Evolutionary conservation across 306 rosid species (phyloP), one percentile per base, ranked within the genome.

Genomic region (Crotalaria pallida): DNA sequence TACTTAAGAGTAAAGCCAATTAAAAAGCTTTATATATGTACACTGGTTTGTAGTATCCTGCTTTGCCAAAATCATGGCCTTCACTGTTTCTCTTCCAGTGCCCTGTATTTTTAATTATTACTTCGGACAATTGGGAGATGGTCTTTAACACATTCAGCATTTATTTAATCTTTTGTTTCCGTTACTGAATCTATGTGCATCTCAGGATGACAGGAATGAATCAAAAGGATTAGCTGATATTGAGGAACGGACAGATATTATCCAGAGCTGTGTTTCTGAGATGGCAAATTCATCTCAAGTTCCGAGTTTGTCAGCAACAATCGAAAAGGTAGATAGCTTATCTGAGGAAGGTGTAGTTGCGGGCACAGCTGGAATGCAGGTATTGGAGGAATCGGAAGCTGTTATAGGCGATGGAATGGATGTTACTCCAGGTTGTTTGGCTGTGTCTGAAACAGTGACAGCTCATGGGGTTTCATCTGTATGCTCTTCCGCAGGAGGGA

Each of bases 401-500:
- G 70, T 51, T 47, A 51, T 11, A 16, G 65, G 29, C 5, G 75
- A 80, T 63, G 73, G 48, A 34, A 44, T 59, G 48, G 73, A 43
- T 52, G 73, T 24, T 66, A 24, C 70, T 29, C 29, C 51, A 3
- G 24, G 49, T 49, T 49, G 65, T 58, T 56, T 47, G 18, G 57
- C 53, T 57, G 78, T 58, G 78, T 64, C 24, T 15, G 79, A 63
- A 51, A 17, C 67, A 31, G 61, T 6, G 47, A 11, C 72, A 15
- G 21, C 31, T 34, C 62, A 3, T 43, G 43, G 45, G 10, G 53
- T 19, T 79, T 44, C 45, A 12, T 48, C 58, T 58, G 23, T 43
- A n/a, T 34, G 71, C 52, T 34, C 82, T 62, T 31, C 80, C 58
- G 78, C 51, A 22, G 66, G 65, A 9, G 84, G 63, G 61, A 73